Base-by-base conservation (phyloP, 257 asterid species). In the Echium plantagineum region DNA sequence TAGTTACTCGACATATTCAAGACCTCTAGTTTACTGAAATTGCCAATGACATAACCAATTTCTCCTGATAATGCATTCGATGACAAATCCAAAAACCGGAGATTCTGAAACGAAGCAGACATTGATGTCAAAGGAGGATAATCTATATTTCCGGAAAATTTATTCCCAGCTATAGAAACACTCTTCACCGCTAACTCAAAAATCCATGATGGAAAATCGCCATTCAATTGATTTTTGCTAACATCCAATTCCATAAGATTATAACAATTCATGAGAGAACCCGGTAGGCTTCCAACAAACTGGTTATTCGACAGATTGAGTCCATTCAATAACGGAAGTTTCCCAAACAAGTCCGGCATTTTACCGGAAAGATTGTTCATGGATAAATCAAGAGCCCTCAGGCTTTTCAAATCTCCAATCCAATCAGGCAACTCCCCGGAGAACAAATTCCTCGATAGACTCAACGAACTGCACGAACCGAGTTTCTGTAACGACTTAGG, bases 391-490 rank as follows among this genome's bases (percentile, higher is more conserved):
- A 86, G 63, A 67, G 70, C 71, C 66, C 78, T 81, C 15, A 86
- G 66, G 74, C 85, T 82, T 62, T 69, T 78, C 94, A 86, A 77
- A 51, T 82, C 87, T 21, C 83, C 88, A 59, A 89, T 72, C 97
- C 97, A 89, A 54, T 79, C 87, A 21, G 91, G 95, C 48, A 86
- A 63, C 15, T 75, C 83, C 20, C 91, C 93, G 0, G 76, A 59
- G 48, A 89, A 74, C 6, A 21, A 64, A 78, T 89, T 89, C 62
- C 60, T 67, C 55, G 80, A 71, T 59, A 84, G 59, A 72, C 75
- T 79, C 62, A 89, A 73, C 65, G 58, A 69, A 31, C 72, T 79
- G 57, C 89, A 82, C 15, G 68, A 57, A 13, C 67, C 69, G 20
- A 84, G 80, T 54, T 80, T 84, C 35, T 73, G 75, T 83, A 89